phyloP scores from a whole-genome alignment of 306 rosid species.

The Cicer chorassanicum region DNA sequence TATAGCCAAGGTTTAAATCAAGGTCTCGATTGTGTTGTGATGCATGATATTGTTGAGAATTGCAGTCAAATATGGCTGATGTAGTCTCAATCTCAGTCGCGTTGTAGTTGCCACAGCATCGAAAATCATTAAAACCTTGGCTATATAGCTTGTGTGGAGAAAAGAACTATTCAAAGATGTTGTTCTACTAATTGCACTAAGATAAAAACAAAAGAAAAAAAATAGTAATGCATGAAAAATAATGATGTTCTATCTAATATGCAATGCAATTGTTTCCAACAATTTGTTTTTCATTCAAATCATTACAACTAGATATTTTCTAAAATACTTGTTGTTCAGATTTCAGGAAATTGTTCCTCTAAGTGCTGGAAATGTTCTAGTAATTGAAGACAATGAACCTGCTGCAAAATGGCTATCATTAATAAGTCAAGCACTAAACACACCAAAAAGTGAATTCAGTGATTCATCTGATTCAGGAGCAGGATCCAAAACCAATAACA shows the following conservation, averaged over 20 bases:
- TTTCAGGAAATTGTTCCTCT: conserved; percentile 97
- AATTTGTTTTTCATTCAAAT: background rate
- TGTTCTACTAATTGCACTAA: no score
- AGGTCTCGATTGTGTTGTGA: no score
- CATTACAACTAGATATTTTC: conserved; percentile 22
- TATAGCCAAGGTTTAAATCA: no score
- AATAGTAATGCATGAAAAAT: conserved; percentile 8
- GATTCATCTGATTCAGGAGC: conserved; percentile 50
- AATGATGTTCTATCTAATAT: background rate
- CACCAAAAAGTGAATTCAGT: conserved; percentile 50
- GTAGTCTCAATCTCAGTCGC: no score
- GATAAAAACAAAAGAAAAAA: background rate
- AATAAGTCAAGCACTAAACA: conserved; percentile 77
- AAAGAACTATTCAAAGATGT: no score
- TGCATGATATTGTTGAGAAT: no score
- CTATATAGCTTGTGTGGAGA: no score
- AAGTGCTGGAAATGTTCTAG: conserved; percentile 88
- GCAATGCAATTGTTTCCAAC: conserved; percentile 1
- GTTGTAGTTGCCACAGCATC: no score
- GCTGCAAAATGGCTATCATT: conserved; percentile 86
- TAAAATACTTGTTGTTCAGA: conserved; percentile 46
- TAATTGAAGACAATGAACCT: conserved; percentile 92
- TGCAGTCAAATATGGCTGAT: no score
- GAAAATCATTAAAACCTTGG: no score
- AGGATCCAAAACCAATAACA: conserved; percentile 41